A percentile compares a stretch with the other conserved stretches of the same genome.
phyloP scores from a whole-genome alignment of 78 protist genomes.

The Diacronema lutheri region DNA sequence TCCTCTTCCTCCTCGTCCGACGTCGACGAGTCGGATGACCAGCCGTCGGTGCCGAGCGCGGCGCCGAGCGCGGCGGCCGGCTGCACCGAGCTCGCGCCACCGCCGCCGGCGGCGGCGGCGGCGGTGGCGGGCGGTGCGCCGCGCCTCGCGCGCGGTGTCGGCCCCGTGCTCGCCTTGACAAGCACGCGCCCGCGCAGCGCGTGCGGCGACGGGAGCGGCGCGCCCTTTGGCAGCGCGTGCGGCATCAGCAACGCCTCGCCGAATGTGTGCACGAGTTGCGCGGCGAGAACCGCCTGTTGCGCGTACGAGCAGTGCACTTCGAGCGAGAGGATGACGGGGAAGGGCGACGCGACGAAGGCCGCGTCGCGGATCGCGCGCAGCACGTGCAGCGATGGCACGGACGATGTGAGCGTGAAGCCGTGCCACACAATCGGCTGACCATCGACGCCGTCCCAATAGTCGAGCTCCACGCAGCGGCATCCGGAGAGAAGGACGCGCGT shows the following conservation, averaged over 20 bases:
- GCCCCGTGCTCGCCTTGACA: constrained; percentile 11
- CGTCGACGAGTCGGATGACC: no score
- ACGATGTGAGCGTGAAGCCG: constrained; percentile 81
- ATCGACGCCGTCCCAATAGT: constrained; percentile 84
- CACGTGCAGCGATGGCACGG: constrained; percentile 17
- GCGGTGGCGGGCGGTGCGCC: background rate
- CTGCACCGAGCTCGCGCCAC: no score
- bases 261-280: background rate
- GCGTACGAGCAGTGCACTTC: constrained; percentile 45
- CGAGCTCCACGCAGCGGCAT: constrained; percentile 64
- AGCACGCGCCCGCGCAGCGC: background rate
- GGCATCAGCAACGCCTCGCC: constrained; percentile 14
- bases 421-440: constrained; percentile 85
- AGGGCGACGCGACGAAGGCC: background rate
- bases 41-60: no score
- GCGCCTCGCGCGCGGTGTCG: background rate
- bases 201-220: background rate
- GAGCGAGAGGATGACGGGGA: constrained; percentile 1
- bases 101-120: no score
- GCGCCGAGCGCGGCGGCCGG: no score
- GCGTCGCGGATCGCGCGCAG: background rate
- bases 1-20: no score
- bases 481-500: background rate
- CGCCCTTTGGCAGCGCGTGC: background rate
- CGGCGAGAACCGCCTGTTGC: constrained; percentile 32